These are phyloP conservation scores for Grosmannia serpens DNA, from an alignment of 2,329 filamentous ascomycete genomes.

Conservation along the genomic window DNA sequence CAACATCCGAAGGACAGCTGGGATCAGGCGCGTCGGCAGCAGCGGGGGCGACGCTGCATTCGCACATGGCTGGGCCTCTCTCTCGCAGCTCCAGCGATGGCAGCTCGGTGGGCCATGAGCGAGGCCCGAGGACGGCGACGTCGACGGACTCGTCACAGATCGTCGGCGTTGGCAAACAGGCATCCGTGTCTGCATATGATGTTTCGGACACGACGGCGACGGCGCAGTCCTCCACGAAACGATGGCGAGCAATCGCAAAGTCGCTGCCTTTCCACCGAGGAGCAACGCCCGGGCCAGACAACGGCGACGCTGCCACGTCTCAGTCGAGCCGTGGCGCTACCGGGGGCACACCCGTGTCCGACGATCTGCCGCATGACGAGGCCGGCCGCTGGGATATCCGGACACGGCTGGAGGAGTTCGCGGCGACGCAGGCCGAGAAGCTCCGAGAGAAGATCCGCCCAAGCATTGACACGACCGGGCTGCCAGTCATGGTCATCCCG, in stretches of 20 bases:
- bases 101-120: slow-evolving; percentile 2
- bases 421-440: slow-evolving; percentile 47
- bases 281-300: background rate
- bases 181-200: slow-evolving; percentile 12
- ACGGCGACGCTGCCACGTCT: background rate
- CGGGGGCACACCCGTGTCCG: background rate
- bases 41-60: background rate
- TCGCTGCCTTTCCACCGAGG: slow-evolving; percentile 19
- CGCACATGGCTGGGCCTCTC: background rate
- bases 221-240: background rate
- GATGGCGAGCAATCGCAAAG: slow-evolving; percentile 21
- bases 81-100: slow-evolving; percentile 10
- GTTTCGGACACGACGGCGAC: slow-evolving; percentile 19
- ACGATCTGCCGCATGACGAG: slow-evolving; percentile 7
- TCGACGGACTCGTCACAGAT: slow-evolving; percentile 3
- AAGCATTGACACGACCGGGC: slow-evolving; percentile 39
- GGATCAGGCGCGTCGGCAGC: background rate
- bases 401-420: slow-evolving; percentile 48
- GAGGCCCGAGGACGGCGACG: background rate
- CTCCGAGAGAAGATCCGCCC: slow-evolving; percentile 44
- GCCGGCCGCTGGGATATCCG: slow-evolving; percentile 42
- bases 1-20: slow-evolving; percentile 25
- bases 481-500: slow-evolving; percentile 50
- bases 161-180: background rate
- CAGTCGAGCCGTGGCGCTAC: background rate